Evolutionary conservation across 768 basidiomycete genomes (phyloP).

Genomic region (Tricholoma hemisulphureum): DNA sequence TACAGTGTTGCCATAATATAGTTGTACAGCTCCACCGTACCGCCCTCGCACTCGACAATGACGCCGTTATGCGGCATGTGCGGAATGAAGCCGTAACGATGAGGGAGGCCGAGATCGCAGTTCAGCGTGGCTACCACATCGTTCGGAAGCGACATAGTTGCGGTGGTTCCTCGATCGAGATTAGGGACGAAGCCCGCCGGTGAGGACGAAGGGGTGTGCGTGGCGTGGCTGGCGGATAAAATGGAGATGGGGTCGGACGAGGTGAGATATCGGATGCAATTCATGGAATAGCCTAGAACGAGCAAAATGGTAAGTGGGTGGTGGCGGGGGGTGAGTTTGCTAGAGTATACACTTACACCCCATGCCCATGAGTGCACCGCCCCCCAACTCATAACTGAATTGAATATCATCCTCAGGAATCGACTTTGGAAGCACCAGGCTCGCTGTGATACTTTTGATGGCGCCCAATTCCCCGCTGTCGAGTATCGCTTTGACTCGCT

Average conservation of each 20-base stretch:
- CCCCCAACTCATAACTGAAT: constrained; percentile 51
- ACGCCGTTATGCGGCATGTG: constrained; percentile 32
- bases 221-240: constrained; percentile 30
- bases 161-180: constrained; percentile 29
- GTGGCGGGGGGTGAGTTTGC: neutral
- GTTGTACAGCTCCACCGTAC: constrained; percentile 35
- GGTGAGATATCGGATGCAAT: constrained; percentile 43
- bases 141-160: constrained; percentile 27
- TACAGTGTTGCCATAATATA: constrained; percentile 14
- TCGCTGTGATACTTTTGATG: constrained; percentile 41
- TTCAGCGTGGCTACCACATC: constrained; percentile 31
- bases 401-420: constrained; percentile 42
- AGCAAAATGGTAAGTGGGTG: neutral
- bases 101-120: constrained; percentile 30
- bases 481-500: constrained; percentile 51
- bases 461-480: constrained; percentile 53
- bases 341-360: constrained; percentile 38
- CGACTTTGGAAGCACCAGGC: constrained; percentile 34
- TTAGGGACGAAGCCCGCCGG: constrained; percentile 18
- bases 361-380: constrained; percentile 63
- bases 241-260: constrained; percentile 41
- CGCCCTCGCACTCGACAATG: constrained; percentile 41
- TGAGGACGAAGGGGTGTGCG: constrained; percentile 25
- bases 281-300: constrained; percentile 43
- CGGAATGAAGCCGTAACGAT: constrained; percentile 32